Evolutionary conservation across 2,329 filamentous ascomycete genomes (phyloP).

Genomic region (Paramyrothecium roridum): DNA sequence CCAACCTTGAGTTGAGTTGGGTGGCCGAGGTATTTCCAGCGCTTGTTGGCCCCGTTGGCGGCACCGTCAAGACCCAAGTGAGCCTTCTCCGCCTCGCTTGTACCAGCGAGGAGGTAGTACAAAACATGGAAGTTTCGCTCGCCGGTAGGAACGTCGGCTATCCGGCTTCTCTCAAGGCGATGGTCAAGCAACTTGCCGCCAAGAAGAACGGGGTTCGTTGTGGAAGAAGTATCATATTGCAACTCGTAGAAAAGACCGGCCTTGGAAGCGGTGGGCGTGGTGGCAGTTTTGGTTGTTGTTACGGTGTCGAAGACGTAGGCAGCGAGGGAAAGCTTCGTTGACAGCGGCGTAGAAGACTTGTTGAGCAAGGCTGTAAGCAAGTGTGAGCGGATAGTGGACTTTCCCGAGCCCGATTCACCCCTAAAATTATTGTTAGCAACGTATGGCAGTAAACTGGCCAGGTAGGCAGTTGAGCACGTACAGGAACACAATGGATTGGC

Average conservation of each 20-base stretch:
- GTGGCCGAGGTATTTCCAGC: conserved; percentile 95
- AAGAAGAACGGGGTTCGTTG: conserved; percentile 80
- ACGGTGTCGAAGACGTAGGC: conserved; percentile 95
- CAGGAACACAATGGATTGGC: conserved; percentile 91
- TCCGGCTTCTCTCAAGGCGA: conserved; percentile 84
- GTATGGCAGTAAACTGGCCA: not conserved
- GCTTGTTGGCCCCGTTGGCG: conserved; percentile 60
- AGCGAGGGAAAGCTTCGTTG: conserved; percentile 87
- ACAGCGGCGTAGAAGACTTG: conserved; percentile 89
- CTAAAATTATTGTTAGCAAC: conserved; percentile 42
- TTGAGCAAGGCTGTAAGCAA: conserved; percentile 80
- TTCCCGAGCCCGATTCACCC: conserved; percentile 93
- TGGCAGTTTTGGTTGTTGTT: conserved; percentile 95
- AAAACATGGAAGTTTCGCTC: conserved; percentile 95
- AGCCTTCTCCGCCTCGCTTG: conserved; percentile 82
- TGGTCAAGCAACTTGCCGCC: conserved; percentile 95
- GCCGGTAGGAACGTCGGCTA: conserved; percentile 88
- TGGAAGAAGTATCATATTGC: conserved; percentile 89
- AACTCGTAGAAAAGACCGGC: conserved; percentile 93
- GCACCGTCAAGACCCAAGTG: conserved; percentile 66
- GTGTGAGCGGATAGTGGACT: conserved; percentile 91
- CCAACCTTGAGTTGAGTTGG: conserved; percentile 96
- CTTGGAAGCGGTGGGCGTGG: conserved; percentile 93
- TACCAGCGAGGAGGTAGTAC: conserved; percentile 93
- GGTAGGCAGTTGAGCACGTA: conserved; percentile 47